Evolutionary conservation across 2,329 filamentous ascomycete genomes (phyloP), one percentile per base, ranked within the genome.

Genomic region (Trichoderma atroviride): DNA sequence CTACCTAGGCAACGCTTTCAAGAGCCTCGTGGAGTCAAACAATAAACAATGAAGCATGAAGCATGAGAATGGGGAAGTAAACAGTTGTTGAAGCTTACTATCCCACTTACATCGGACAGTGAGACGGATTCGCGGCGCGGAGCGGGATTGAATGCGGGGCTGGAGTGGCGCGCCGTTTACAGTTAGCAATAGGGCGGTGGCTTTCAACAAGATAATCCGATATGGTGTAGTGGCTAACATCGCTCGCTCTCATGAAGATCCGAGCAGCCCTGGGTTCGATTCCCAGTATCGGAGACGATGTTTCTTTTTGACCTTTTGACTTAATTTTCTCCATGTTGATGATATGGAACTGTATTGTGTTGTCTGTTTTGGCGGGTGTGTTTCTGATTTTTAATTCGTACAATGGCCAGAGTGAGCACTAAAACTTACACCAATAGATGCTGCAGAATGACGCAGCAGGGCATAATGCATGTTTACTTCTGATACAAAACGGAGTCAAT

Each of bases 191-290:
- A 29, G 57, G 27, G 2, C 9, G 0, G 0, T 0, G 0, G 0
- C 13, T 33, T 33, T n/a, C 43, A 68, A 60, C 31, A 62, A 43
- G n/a, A 10, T 3, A 58, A 72, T 77, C 76, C 76, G 76, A 74
- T 76, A 77, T 78, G 76, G 76, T 78, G 76, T 78, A 78, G 76
- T 78, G 76, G 76, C 76, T 77, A 78, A 78, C 76, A 78, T 78
- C 76, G 76, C 76, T 78, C 76, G 76, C 70, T 71, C 70, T 71
- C 70, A 71, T 40, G 19, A 53, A 62, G 53, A 22, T 50, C 69
- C 69, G 69, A 70, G 69, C 69, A 70, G 69, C 69, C 69, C 69
- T 67, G 69, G 69, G 69, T 70, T 70, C 69, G 69, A 70, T 70
- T 70, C 69, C 69, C 69, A 67, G 69, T 70, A 70, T 70, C 69